Base-by-base conservation (phyloP, 441 rosid genomes). In the Raphanus hybrid region DNA sequence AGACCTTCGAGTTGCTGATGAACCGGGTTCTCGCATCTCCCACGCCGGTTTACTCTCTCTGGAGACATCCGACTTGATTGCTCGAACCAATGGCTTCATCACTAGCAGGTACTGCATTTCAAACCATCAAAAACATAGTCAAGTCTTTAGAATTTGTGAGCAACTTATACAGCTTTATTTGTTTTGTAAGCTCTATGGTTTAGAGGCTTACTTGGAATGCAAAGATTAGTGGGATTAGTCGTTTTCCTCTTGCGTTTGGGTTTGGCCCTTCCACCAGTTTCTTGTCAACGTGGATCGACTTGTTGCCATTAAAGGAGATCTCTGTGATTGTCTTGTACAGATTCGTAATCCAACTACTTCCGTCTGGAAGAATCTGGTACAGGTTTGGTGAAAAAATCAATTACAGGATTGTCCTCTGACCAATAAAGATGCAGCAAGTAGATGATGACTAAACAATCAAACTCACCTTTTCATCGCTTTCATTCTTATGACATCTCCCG, bases 401-500 rank as follows among this genome's bases (percentile, higher is more conserved):
- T 52, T 52, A 52, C 55, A 50, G 8, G 35, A 58, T 29, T n/a
- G 18, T 54, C 26, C 26, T 8, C 8, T 41, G 35, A 50, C 70
- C 18, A 61, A 15, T 26, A 50, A 26, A 8, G 9, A 74, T 64
- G 69, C 58, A 71, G 7, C 14, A 35, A 64, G 41, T 3, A 39
- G 58, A 65, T 45, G 62, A 20, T 54, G 50, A 20, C 1, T 35
- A 26, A 27, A 45, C 58, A 69, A 55, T 26, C 18, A 48, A 55
- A 69, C 86, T 62, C 15, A 86, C 89, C 87, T 83, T 86, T 73
- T 86, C 89, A 5, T 84, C 84, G 72, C 66, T 73, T 67, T 86
- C 87, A 69, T 86, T 84, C 84, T 83, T 83, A 60, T 83, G 75
- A 66, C 89, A 86, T 81, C 87, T 85, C 70, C 89, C 89, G 3